Evolutionary conservation across 2,329 filamentous ascomycete species (phyloP), one percentile per base, ranked within the genome.

Genomic region (Curvularia sp.): DNA sequence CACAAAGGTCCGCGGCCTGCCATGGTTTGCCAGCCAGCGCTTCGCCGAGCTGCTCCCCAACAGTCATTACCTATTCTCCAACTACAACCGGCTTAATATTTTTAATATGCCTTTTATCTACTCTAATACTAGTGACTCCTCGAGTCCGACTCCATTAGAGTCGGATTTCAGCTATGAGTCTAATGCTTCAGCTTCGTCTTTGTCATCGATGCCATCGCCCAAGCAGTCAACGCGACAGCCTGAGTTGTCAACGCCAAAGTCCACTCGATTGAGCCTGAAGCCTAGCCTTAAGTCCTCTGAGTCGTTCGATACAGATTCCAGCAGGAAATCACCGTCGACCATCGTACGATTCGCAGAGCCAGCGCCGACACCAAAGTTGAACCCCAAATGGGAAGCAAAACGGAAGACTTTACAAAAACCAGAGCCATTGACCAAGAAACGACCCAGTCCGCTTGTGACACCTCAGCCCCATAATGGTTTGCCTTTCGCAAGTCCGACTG

Each of bases 331-430:
- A 20, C 64, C 65, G 26, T 64, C 66, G 22, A 57, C 69, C 6
- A 63, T 61, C 12, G 71, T 74, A 39, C 63, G 67, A 24, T 74
- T 74, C 30, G 53, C 62, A 20, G 64, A 71, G 12, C 63, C 68
- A 52, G 64, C 68, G 39, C 58, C 57, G 9, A 26, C 58, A 18
- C 55, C 58, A 26, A 62, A 49, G 24, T 49, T 53, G 41, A 53
- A 60, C 5, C 52, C 49, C 28, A 51, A 52, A 49, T 49, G 56
- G 30, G 47, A 6, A 18, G 26, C 51, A 33, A 52, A 47, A 31
- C 54, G 52, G 5, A 60, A 41, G 13, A 57, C 24, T 35, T 30
- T 53, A n/a, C 49, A 53, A 33, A 52, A 44, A 49, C 38, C 38
- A 41, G 53, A 49, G 44, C 55, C 46, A 24, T 28, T 41, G 33